A percentile compares a stretch with the other conserved stretches of the same genome.
phyloP scores from a whole-genome alignment of 148 eudicot species.

The Bassia scoparia region DNA sequence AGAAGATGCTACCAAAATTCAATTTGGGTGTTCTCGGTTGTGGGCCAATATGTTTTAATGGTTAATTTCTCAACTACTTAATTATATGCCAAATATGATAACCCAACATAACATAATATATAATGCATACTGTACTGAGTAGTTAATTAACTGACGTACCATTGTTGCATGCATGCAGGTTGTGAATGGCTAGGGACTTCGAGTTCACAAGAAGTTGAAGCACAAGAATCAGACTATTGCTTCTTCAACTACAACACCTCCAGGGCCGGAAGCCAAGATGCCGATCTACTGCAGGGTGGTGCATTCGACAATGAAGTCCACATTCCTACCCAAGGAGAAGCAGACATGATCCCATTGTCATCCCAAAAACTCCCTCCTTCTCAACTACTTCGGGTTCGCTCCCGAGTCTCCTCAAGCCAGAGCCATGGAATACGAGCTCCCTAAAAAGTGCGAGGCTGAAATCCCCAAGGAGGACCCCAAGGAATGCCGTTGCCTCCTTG shows the following conservation, averaged over 20 bases:
- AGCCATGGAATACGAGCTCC: background rate
- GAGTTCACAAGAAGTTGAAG: background rate
- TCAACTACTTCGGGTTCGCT: background rate
- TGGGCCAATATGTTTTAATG: no score
- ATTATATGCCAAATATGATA: no score
- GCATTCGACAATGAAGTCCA: background rate
- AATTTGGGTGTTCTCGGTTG: background rate
- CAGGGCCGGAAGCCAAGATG: background rate
- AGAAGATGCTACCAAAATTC: background rate
- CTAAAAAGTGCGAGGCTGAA: constrained; percentile 6
- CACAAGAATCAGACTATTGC: background rate
- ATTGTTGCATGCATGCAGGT: background rate
- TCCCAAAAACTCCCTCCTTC: background rate
- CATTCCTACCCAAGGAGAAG: constrained; percentile 5
- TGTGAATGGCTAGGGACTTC: background rate
- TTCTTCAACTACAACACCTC: background rate
- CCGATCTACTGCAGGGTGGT: constrained; percentile 1
- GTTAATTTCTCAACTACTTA: no score
- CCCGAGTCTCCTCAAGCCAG: background rate
- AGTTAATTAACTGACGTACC: no score
- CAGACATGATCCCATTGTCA: background rate
- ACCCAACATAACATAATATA: no score
- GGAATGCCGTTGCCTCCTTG: constrained; percentile 12
- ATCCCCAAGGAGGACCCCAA: constrained; percentile 9
- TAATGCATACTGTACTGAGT: no score